Percentiles rank a stretch among this genome's conserved stretches.
phyloP scores from a whole-genome alignment of 2,329 filamentous ascomycete genomes.

The Penicillium sp. region DNA sequence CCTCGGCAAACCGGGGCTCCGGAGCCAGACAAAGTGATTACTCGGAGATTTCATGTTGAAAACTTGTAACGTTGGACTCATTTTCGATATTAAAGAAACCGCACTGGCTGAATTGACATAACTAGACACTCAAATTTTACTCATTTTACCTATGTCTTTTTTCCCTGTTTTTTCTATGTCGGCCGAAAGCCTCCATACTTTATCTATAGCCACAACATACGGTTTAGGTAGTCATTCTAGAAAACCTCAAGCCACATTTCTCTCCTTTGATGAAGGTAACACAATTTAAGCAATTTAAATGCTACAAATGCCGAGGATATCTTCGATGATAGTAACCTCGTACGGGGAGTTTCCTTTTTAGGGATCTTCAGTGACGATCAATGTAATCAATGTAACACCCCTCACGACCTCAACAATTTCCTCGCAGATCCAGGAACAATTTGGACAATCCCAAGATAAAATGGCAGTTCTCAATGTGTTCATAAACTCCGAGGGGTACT shows the following conservation, averaged over 20 bases:
- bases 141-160: not conserved
- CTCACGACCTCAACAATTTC: not conserved
- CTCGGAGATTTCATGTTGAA: not conserved
- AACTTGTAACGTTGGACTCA: not conserved
- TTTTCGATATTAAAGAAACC: not conserved
- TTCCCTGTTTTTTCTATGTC: not conserved
- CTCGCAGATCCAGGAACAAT: not conserved
- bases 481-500: not conserved
- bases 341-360: not conserved
- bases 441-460: not conserved
- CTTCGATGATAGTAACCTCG: slow-evolving; percentile 7
- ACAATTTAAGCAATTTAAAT: not conserved
- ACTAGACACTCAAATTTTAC: not conserved
- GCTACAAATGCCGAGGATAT: not conserved
- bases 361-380: slow-evolving; percentile 8
- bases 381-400: slow-evolving; percentile 16
- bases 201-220: not conserved
- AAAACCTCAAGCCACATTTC: not conserved
- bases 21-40: not conserved
- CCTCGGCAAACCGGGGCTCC: not conserved
- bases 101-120: not conserved
- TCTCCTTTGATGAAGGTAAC: not conserved
- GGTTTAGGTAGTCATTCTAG: too few relatives aligned
- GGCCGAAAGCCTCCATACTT: not conserved
- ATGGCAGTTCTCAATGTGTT: not conserved